These are phyloP conservation scores for Penicillium mononematosum DNA, from an alignment of 495 filamentous ascomycete species.

Conservation along the genomic window DNA sequence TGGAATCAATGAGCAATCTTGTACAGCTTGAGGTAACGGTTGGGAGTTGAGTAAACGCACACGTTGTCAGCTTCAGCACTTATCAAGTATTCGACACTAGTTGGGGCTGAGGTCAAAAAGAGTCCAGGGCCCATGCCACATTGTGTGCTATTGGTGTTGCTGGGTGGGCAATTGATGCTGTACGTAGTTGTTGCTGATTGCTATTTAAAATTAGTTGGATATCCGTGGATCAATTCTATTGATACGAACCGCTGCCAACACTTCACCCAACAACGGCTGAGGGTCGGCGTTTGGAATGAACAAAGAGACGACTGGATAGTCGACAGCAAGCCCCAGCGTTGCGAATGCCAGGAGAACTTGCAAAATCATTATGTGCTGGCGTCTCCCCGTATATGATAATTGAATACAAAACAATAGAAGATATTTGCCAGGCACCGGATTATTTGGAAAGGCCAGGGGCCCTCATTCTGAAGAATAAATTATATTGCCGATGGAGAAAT, in stretches of 20 bases:
- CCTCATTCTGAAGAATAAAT: neutral
- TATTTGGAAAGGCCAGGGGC: neutral
- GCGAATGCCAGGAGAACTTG: neutral
- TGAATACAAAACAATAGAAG: neutral
- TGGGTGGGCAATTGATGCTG: slow-evolving; percentile 39
- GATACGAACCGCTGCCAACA: slow-evolving; percentile 33
- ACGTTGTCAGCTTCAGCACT: slow-evolving; percentile 6
- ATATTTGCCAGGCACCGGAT: neutral
- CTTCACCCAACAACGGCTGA: slow-evolving; percentile 39
- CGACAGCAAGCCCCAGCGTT: slow-evolving; percentile 26
- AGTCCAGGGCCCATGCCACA: slow-evolving; percentile 39
- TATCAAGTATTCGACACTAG: slow-evolving; percentile 23
- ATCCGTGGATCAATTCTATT: slow-evolving; percentile 6
- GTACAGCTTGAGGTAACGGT: neutral
- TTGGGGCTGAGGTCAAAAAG: slow-evolving; percentile 31
- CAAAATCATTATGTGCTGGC: neutral
- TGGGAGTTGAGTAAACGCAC: slow-evolving; percentile 14
- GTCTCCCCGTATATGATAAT: neutral
- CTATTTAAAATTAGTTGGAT: slow-evolving; percentile 5
- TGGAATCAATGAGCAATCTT: neutral
- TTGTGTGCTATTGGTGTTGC: slow-evolving; percentile 27
- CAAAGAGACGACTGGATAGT: slow-evolving; percentile 33
- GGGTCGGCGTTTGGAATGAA: slow-evolving; percentile 37
- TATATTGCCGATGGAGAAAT: neutral
- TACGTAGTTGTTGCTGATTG: slow-evolving; percentile 41